Base-by-base conservation (phyloP, 768 basidiomycete genomes). In the Auricularia auricula-judae region DNA sequence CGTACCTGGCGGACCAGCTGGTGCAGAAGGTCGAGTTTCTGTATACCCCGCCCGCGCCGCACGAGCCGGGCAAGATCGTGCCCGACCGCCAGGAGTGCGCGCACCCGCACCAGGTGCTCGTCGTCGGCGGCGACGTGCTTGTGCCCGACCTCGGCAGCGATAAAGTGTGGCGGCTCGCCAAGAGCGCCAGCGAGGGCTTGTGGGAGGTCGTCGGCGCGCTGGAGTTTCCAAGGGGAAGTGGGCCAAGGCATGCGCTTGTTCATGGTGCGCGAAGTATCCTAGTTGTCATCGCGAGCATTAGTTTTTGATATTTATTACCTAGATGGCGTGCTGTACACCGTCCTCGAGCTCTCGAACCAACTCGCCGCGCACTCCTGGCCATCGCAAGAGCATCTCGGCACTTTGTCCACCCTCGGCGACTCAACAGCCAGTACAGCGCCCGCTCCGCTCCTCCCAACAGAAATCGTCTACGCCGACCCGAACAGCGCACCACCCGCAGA, bases 61-160 rank as follows among this genome's bases (percentile, higher is more conserved):
- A 33, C 53, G 34, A 39, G 60, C 33, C 23, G n/a, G 63, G 47
- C 18, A 36, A 62, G 36, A n/a, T 65, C 5, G 69, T 83, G 35
- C 89, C 89, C 4, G 80, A 81, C 21, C 81, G 92, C 39, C 93
- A 94, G 71, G 82, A 85, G 64, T 73, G 76, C 4, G 80, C 90
- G 3, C 93, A 94, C 71, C 88, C 89, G 0, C 92, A 93, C 74
- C 88, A 93, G 69, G 83, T 86, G 39, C 70, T 80, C 64, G 69
- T 85, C 14, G 79, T 82, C 47, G 73, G 79, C 36, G 70, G 77
- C 34, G 87, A 89, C 67, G 74, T 93, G 12, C 79, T 91, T 54
- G 79, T 91, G 1, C 84, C 89, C 1, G 90, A 93, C 72, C 77
- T 94, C 4, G 91, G 91, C 3, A 79, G 82, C 2, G 92, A 93